These are phyloP conservation scores for Phytophthora sp. DNA, from an alignment of 352 stramenopile genomes.

Conservation along the genomic window DNA sequence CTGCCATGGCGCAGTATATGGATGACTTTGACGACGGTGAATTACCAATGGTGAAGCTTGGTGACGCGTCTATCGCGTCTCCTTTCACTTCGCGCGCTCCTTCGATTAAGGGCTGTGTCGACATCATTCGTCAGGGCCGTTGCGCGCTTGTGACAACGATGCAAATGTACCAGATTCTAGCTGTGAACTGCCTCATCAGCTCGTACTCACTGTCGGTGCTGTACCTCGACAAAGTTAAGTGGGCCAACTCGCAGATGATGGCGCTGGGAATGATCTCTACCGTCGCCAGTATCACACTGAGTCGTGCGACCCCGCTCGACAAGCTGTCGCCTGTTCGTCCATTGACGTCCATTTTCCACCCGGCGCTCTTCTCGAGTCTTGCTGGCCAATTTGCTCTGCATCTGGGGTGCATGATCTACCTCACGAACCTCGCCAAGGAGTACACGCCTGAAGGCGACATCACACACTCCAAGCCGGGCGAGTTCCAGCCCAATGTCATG, in stretches of 20 bases:
- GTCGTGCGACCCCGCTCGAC: slow-evolving; percentile 93
- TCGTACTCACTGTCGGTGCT: slow-evolving; percentile 98
- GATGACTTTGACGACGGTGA: slow-evolving; percentile 92
- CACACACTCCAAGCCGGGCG: slow-evolving; percentile 75
- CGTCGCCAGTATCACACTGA: slow-evolving; percentile 85
- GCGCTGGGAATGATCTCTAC: slow-evolving; percentile 88
- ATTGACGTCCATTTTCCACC: slow-evolving; percentile 96
- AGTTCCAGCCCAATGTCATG: slow-evolving; percentile 98
- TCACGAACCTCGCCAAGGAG: slow-evolving; percentile 91
- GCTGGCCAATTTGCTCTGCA: slow-evolving; percentile 96
- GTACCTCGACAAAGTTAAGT: slow-evolving; percentile 98
- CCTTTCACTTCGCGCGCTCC: slow-evolving; percentile 98
- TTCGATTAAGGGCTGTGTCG: slow-evolving; percentile 91
- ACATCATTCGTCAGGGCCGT: slow-evolving; percentile 98
- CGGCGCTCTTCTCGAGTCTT: slow-evolving; percentile 94
- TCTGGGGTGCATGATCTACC: slow-evolving; percentile 92
- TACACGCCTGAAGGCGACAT: slow-evolving; percentile 89
- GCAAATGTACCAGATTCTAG: slow-evolving; percentile 99
- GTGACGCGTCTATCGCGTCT: slow-evolving; percentile 98
- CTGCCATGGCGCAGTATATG: slow-evolving; percentile 91
- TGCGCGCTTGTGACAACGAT: slow-evolving; percentile 99
- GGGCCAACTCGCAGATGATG: slow-evolving; percentile 97
- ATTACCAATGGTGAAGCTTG: slow-evolving; percentile 98
- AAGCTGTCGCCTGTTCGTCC: slow-evolving; percentile 94
- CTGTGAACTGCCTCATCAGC: slow-evolving; percentile 98